These are phyloP conservation scores for Pseudogymnoascus sp. DNA, from an alignment of 2,329 filamentous ascomycete genomes.

Conservation along the genomic window DNA sequence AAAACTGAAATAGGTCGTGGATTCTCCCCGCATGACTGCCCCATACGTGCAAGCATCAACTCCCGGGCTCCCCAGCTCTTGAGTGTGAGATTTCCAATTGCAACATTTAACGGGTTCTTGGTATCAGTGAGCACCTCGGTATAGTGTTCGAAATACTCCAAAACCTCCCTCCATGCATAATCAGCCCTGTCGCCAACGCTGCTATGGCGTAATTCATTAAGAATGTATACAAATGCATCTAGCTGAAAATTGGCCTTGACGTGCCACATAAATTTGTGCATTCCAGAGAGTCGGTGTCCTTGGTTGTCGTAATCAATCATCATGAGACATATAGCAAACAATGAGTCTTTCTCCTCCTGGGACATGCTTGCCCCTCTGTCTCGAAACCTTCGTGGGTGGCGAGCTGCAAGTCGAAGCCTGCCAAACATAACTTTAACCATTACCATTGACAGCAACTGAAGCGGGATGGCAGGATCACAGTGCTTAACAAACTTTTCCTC, in stretches of 20 bases:
- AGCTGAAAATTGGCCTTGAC: conserved; percentile 28
- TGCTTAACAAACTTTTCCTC: conserved; percentile 34
- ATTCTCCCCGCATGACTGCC: conserved; percentile 9
- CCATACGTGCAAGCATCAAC: conserved; percentile 15
- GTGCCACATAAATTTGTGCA: conserved; percentile 29
- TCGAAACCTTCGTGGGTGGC: conserved; percentile 25
- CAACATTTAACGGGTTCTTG: conserved; percentile 22
- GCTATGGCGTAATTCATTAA: conserved; percentile 28
- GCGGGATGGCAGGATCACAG: conserved; percentile 34
- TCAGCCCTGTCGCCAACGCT: conserved; percentile 23
- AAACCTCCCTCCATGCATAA: conserved; percentile 26
- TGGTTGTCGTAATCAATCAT: conserved; percentile 30
- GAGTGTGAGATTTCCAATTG: conserved; percentile 23
- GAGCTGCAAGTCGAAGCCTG: conserved; percentile 27
- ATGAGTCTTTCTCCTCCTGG: conserved; percentile 26
- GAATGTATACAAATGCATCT: conserved; percentile 29
- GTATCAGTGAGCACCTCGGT: conserved; percentile 22
- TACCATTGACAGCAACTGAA: conserved; percentile 28
- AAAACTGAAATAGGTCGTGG: conserved; percentile 19
- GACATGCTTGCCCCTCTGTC: conserved; percentile 25
- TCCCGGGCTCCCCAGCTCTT: conserved; percentile 26
- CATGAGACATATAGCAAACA: conserved; percentile 29
- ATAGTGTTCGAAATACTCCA: conserved; percentile 24
- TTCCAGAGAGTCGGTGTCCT: conserved; percentile 21
- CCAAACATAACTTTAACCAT: conserved; percentile 23